Conservation (phyloP, 192 early-diverging fungal genomes). For the Nowakowskiella sp. region DNA sequence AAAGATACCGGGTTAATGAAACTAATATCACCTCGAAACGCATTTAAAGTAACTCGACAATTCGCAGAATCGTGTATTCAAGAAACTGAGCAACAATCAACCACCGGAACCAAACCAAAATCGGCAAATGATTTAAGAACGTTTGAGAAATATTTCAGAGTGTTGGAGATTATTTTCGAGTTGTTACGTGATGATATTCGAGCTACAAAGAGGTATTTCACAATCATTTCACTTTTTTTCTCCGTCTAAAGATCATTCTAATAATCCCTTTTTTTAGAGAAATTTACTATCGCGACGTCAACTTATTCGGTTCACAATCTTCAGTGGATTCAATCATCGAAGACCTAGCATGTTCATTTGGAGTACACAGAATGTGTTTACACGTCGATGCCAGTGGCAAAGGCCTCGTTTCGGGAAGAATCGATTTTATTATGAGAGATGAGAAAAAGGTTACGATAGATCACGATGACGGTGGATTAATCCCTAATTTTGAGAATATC, state of each 20-base stretch:
- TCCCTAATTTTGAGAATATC: too few relatives aligned
- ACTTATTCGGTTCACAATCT: constrained; percentile 16
- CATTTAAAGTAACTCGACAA: too few relatives aligned
- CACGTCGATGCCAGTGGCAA: constrained; percentile 26
- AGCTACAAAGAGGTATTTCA: constrained; percentile 26
- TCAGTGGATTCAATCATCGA: constrained; percentile 26
- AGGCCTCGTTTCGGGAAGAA: constrained; percentile 19
- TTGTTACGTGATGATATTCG: constrained; percentile 10
- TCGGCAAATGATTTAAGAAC: too few relatives aligned
- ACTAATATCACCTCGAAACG: too few relatives aligned
- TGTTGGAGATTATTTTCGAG: constrained; percentile 14
- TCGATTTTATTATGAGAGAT: constrained; percentile 14
- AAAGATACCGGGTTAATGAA: too few relatives aligned
- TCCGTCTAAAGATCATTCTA: background rate
- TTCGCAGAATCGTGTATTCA: too few relatives aligned
- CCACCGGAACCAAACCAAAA: too few relatives aligned
- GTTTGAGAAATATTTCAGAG: too few relatives aligned
- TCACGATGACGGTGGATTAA: too few relatives aligned
- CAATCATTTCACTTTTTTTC: background rate
- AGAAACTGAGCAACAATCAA: too few relatives aligned
- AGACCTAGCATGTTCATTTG: constrained; percentile 26
- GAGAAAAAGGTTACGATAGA: too few relatives aligned
- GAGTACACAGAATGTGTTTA: constrained; percentile 17
- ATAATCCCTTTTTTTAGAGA: constrained; percentile 9
- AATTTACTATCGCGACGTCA: constrained; percentile 27